Evolutionary conservation across 2,329 filamentous ascomycete genomes (phyloP), one percentile per base, ranked within the genome.

Genomic region (Colletotrichum lupini): DNA sequence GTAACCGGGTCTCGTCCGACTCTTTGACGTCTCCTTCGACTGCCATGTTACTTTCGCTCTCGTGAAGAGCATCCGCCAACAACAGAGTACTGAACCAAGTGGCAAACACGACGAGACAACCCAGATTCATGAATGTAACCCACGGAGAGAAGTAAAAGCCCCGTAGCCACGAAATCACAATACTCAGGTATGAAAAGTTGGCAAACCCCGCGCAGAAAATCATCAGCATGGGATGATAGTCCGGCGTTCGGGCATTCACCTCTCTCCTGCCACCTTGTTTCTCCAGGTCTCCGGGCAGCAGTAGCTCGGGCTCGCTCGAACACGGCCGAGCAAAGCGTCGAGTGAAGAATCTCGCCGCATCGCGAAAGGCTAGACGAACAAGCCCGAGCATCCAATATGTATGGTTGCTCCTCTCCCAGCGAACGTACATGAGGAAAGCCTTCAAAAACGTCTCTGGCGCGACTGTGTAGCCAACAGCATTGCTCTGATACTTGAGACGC

Each of bases 381-480:
- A 67, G 28, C n/a, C 65, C 65, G 26, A 67, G 65, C 3, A 53
- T 37, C 65, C 65, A 67, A 22, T 67, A 67, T 11, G 65, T 60
- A 28, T 67, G 52, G 42, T 67, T 67, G 42, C 65, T 67, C 22
- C 65, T 42, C 22, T 67, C 65, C 65, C 65, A 67, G 3, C 65
- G 55, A 4, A 67, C 65, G 28, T 67, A 67, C 65, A 67, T 67
- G 37, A 67, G 65, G 2, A 67, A 67, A 5, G 65, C 65, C 42
- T 60, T 60, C 5, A 56, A n/a, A 19, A 67, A 67, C 5, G 65
- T 60, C 26, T 67, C 56, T 2, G 65, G 65, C 1, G 56, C 65
- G n/a, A 67, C 56, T 22, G 65, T 67, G 42, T 67, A 67, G n/a
- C 59, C 65, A 4, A 67, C 65, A 2, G 65, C 65, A n/a, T 67